Evolutionary conservation across 225 moss, liverwort and hornwort species (phyloP), one percentile per base, ranked within the genome.

Genomic region (Pseudisothecium myosuroides): DNA sequence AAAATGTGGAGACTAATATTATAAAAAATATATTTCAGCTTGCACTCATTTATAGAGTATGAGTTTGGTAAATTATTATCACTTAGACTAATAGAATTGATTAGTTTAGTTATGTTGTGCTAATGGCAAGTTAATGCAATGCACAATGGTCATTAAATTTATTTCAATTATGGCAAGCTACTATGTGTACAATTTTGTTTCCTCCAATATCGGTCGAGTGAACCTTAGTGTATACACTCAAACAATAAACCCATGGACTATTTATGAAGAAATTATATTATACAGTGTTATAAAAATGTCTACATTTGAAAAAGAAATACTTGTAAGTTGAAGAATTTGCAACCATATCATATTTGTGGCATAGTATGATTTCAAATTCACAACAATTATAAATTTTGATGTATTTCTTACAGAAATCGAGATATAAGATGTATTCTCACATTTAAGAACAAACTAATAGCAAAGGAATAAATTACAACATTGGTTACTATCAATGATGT

Each of bases 151-250:
- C 20, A 60, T 19, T 41, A 20, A n/a, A 9, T 59, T n/a, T 11
- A 8, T 58, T 80, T 80, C 7, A 80, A 58, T 18, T 18, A 11
- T 80, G 18, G 12, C 3, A 80, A 28, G 12, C 28, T 59, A 24
- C 2, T 54, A 12, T 12, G 10, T 39, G 12, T 7, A 19, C 11
- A 80, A 58, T 58, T 15, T 55, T 4, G 15, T 55, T 55, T 36
- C 23, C 24, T 77, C 2, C 10, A 37, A 55, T 23, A 7, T 37
- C 37, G 0, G 6, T 77, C 0, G 0, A 9, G 2, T 15, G 6
- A 16, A 22, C 20, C 8, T 76, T 20, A 34, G 52, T 14, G 1
- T 22, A 54, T 8, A 37, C 10, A 24, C 24, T 37, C 8, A 55
- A 36, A 55, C 24, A 5, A 77, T 23, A 54, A 54, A 9, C 0